Conservation (phyloP, 2,329 filamentous ascomycete species). For the Penicillium sp. region DNA sequence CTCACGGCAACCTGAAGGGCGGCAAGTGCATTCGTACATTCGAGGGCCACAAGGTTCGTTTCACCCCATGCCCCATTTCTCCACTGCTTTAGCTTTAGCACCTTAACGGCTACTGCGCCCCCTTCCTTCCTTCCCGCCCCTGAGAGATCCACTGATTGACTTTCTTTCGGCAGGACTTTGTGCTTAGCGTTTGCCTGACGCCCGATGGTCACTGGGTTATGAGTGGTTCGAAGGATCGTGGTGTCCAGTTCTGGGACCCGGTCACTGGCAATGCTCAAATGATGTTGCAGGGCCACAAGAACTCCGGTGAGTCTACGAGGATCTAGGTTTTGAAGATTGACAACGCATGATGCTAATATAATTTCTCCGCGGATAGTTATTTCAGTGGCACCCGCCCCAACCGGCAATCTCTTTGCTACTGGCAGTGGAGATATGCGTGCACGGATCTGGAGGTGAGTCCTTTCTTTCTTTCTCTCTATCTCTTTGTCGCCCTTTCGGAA, state of each 20-base stretch:
- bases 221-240: conserved; percentile 94
- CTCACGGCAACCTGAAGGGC: conserved; percentile 72
- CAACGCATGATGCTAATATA: not conserved
- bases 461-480: not conserved
- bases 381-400: conserved; percentile 91
- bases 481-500: too few species aligned
- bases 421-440: conserved; percentile 97
- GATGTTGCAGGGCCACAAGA: conserved; percentile 99
- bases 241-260: conserved; percentile 98
- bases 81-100: not conserved
- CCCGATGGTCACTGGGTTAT: conserved; percentile 95
- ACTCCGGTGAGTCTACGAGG: conserved; percentile 65
- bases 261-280: conserved; percentile 90
- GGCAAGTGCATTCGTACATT: conserved; percentile 97
- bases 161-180: conserved; percentile 72
- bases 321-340: not conserved
- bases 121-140: not conserved
- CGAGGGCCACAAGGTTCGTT: conserved; percentile 85
- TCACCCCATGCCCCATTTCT: not conserved
- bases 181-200: conserved; percentile 91
- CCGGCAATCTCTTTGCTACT: conserved; percentile 87
- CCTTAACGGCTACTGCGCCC: not conserved
- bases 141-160: conserved; percentile 16
- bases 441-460: conserved; percentile 83
- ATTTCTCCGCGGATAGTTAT: conserved; percentile 65